Evolutionary conservation across 805 yeast genomes (phyloP).

Genomic region (Candida succiphila): DNA sequence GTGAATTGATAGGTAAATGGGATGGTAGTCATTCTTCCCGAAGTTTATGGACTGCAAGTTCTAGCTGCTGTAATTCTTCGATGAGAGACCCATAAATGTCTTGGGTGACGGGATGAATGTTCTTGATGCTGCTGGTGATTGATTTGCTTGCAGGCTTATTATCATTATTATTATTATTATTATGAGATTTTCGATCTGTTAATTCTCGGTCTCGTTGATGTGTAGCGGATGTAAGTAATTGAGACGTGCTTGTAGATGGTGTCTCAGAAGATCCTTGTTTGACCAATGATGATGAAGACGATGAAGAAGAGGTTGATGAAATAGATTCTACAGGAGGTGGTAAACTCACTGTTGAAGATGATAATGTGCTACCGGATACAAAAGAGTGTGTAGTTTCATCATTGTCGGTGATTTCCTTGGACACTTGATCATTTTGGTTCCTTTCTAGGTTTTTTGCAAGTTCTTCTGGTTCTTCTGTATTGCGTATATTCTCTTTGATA

Average conservation of each 20-base stretch:
- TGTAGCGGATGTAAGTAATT: no score
- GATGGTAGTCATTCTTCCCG: no score
- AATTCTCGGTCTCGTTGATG: no score
- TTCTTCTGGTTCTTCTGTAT: neutral
- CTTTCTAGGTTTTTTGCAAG: no score
- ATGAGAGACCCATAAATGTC: slow-evolving; percentile 51
- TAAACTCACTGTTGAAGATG: no score
- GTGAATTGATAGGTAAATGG: no score
- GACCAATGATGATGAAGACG: neutral
- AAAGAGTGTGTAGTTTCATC: no score
- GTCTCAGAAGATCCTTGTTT: slow-evolving; percentile 1
- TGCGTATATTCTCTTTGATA: neutral
- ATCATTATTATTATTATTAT: neutral
- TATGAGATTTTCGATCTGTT: neutral
- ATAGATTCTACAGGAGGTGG: neutral
- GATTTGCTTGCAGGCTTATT: neutral
- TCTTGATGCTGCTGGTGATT: neutral
- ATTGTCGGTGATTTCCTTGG: neutral
- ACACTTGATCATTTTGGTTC: neutral
- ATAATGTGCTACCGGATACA: no score
- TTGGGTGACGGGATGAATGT: slow-evolving; percentile 35
- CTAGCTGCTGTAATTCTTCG: slow-evolving; percentile 27
- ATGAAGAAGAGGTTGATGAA: neutral
- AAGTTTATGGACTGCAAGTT: no score
- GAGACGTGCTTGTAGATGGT: slow-evolving; percentile 1